phyloP scores from a whole-genome alignment of 768 basidiomycete genomes.

The Mrakia blollopis region DNA sequence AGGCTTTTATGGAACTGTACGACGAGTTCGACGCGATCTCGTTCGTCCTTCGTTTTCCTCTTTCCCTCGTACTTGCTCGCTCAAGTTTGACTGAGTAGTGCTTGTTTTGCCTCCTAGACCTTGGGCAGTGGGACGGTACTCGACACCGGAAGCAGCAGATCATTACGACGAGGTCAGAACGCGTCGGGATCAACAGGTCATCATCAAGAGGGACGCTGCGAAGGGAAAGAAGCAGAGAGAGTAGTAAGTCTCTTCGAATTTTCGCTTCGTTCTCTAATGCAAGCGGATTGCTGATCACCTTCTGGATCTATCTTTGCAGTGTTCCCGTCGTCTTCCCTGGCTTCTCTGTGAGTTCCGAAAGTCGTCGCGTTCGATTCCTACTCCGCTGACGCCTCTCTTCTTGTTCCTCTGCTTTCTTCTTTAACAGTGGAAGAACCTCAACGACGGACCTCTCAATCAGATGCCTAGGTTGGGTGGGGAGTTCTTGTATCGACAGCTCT shows the following conservation, averaged over 20 bases:
- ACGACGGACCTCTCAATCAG: conserved; percentile 63
- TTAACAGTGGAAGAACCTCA: conserved; percentile 62
- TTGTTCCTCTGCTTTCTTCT: conserved; percentile 25
- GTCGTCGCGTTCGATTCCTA: not conserved
- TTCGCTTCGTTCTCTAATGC: not conserved
- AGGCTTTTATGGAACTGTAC: conserved; percentile 64
- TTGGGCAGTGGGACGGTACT: conserved; percentile 73
- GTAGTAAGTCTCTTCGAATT: conserved; percentile 11
- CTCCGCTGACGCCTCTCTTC: not conserved
- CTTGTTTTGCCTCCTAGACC: no score
- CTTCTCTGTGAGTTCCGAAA: conserved; percentile 60
- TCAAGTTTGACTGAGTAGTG: no score
- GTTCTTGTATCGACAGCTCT: conserved; percentile 74
- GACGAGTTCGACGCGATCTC: conserved; percentile 51
- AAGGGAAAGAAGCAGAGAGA: conserved; percentile 1
- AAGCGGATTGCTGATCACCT: not conserved
- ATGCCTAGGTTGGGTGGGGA: conserved; percentile 66
- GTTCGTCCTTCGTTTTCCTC: conserved; percentile 16
- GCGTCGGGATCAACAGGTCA: conserved; percentile 59
- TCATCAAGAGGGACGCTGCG: conserved; percentile 47
- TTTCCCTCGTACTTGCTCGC: no score
- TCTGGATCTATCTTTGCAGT: not conserved
- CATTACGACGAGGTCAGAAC: conserved; percentile 59
- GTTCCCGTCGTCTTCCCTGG: conserved; percentile 74
- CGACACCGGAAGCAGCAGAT: conserved; percentile 59